phyloP scores from a whole-genome alignment of 2,329 filamentous ascomycete species.

The Aspergillus melleus region DNA sequence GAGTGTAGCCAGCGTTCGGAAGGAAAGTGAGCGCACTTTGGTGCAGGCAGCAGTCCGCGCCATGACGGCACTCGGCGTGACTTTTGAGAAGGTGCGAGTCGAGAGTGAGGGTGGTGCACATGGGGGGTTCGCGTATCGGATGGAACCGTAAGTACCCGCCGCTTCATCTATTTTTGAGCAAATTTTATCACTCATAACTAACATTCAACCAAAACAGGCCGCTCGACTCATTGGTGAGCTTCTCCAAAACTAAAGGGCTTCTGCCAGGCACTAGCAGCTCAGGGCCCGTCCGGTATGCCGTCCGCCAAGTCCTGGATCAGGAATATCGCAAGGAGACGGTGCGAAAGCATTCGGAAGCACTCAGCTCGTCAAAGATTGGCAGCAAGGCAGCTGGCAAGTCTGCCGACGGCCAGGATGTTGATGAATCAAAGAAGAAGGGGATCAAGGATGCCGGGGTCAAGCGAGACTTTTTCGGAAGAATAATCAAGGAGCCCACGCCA shows the following conservation, averaged over 20 bases:
- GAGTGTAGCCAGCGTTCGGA: constrained; percentile 79
- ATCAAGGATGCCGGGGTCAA: constrained; percentile 52
- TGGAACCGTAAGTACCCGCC: constrained; percentile 71
- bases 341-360: constrained; percentile 64
- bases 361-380: constrained; percentile 35
- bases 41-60: constrained; percentile 77
- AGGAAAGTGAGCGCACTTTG: constrained; percentile 78
- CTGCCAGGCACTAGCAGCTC: constrained; percentile 54
- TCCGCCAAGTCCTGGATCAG: constrained; percentile 89
- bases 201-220: constrained; percentile 40
- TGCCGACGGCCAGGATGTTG: constrained; percentile 29
- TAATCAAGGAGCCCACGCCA: constrained; percentile 55
- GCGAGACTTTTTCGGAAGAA: constrained; percentile 81
- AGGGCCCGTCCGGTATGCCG: constrained; percentile 81
- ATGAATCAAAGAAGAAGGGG: constrained; percentile 22
- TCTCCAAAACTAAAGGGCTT: constrained; percentile 44
- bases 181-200: background rate
- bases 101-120: constrained; percentile 64
- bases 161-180: constrained; percentile 40
- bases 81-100: constrained; percentile 76
- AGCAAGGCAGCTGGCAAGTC: constrained; percentile 25
- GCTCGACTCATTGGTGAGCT: constrained; percentile 76
- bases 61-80: constrained; percentile 78
- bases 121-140: constrained; percentile 80
- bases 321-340: constrained; percentile 76